Evolutionary conservation across 164 flowering plant species (phyloP), one percentile per base, ranked within the genome.

Genomic region (Vitis cinerea): DNA sequence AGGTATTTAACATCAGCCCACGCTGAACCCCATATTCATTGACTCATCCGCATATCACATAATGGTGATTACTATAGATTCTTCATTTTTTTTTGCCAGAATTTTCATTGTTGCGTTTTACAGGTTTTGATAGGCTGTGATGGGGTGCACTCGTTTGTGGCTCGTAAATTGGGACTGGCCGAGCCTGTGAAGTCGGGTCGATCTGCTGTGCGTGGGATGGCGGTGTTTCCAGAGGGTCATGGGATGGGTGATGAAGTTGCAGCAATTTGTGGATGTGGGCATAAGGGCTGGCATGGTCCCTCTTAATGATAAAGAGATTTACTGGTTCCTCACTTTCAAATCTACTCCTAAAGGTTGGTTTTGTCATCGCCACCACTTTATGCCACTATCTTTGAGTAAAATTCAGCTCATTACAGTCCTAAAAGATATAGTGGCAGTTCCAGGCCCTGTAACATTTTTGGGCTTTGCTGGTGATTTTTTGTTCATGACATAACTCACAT

Each of bases 121-220:
- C 50, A 83, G 88, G 76, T 79, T 30, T 31, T 88, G 69, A 80
- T 86, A 10, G 92, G 92, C 27, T 86, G 88, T 49, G 90, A 88
- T 52, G 90, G 90, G 51, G 82, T 82, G 37, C 81, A 85, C 82
- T 88, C 92, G 2, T 62, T 65, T 19, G 85, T 88, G 66, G 84
- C 87, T 15, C 74, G 48, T 2, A 83, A 86, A 85, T 68, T 88
- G 30, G 87, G 86, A 10, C 81, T 88, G 1, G 2, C 23, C 1
- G 77, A 64, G 3, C 82, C 86, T 0, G 76, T 81, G 0, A 27
- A 75, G 49, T 77, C 85, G 0, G 88, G 90, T 13, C 73, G 88
- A 63, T 67, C 57, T 23, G 83, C 82, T 0, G 80, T 79, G 15
- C 81, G 81, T 16, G 90, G 87, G 23, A 16, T 86, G 56, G 66